Base-by-base conservation (phyloP, 805 yeast genomes). In the Maudiozyma turicensis region DNA sequence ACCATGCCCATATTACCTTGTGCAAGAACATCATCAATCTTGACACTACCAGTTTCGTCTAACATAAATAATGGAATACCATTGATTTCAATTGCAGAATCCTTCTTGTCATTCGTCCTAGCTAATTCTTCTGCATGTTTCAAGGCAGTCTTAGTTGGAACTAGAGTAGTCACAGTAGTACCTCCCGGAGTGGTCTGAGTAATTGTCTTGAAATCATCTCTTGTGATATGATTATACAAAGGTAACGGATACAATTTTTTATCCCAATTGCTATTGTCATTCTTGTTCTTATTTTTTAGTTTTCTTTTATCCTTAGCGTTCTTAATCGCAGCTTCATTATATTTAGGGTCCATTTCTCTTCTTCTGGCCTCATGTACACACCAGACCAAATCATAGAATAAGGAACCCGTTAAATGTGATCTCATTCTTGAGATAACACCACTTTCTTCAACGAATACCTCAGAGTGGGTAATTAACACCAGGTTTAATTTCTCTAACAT, bases 361-460 rank as follows among this genome's bases (percentile, higher is more conserved):
- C 96, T 73, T 63, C 95, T 74, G 0, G 96, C 96, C 61, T 90
- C 97, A 66, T 90, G 97, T 44, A 90, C 84, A 64, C 95, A 85
- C 89, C 95, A 89, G 10, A 90, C 91, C 47, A 90, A 72, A 65
- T 90, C 97, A 62, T 90, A 90, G 58, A 90, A 90, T 47, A 90
- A 67, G 0, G 96, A 88, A 1, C 93, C 95, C 0, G 96, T 85
- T 56, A 90, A 72, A 66, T 90, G 97, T 0, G 95, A 86, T 59
- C 97, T 76, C 95, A 90, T 90, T 50, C 90, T 74, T 3, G 86
- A 77, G 45, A 90, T 86, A 32, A 90, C 85, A 3, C 86, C 83
- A n/a, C 79, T 81, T 9, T 80, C 75, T 50, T 79, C 81, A 3
- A 81, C 74, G 58, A 88, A 84, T 6, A 90, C 72, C 47, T 88